Evolutionary conservation across 2,329 filamentous ascomycete species (phyloP), one percentile per base, ranked within the genome.

Genomic region (Apiospora rasikravindrae): DNA sequence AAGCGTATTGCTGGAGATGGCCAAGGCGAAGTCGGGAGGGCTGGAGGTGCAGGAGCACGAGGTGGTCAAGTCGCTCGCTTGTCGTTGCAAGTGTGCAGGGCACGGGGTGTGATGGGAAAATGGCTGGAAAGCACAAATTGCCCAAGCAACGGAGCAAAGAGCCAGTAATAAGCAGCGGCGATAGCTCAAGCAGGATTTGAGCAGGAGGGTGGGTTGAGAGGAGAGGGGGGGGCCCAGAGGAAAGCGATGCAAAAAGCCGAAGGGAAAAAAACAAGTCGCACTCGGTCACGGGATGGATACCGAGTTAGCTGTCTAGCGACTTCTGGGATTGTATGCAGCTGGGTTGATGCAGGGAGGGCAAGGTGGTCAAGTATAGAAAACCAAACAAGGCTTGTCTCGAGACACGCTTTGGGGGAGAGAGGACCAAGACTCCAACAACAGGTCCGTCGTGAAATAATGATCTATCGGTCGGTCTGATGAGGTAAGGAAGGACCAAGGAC

Each of bases 31-130:
- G 47, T 44, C 49, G 68, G 68, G 37, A 51, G 68, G 33, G 68
- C n/a, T 49, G 67, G 67, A 40, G 29, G 68, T 69, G 47, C 45
- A 51, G 47, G 68, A 51, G 68, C 47, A 42, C 33, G 68, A 69
- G 47, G 47, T 69, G 68, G 44, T 69, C 45, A 40, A 37, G 29
- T 51, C 45, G 45, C 47, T 69, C 47, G 68, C 68, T 69, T 69
- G 68, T 51, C 47, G 68, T n/a, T 69, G 68, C 47, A 53, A 49
- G 67, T 47, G 66, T 68, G 66, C 66, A 68, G 66, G 40, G 66
- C 66, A 68, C n/a, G 47, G 37, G 47, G 33, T 22, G 29, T 24
- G 45, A 42, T 51, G 47, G 49, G 68, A 44, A 40, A 64, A 64
- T 64, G 68, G 68, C 47, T 69, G 45, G 49, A 44, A 57, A 42